phyloP scores from a whole-genome alignment of 2,329 filamentous ascomycete genomes.

The Sclerotinia glacialis region DNA sequence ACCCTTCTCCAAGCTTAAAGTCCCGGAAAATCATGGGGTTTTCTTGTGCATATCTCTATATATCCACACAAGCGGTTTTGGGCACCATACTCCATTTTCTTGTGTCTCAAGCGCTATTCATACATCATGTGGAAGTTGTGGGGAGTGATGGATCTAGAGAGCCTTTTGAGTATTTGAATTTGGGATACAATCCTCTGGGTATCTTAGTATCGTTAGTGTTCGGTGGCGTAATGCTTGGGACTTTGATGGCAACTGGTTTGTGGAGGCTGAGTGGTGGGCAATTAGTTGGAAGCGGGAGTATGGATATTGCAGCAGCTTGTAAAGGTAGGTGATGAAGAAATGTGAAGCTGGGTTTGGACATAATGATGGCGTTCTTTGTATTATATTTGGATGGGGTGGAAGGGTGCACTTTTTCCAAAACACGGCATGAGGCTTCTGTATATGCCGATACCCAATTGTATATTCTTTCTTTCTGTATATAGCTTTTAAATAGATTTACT shows the following conservation, averaged over 20 bases:
- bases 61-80: neutral
- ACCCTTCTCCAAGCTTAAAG: neutral
- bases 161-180: slow-evolving; percentile 3
- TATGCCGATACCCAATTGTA: neutral
- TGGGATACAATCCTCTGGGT: slow-evolving; percentile 14
- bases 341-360: neutral
- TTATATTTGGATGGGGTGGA: neutral
- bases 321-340: slow-evolving; percentile 16
- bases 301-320: slow-evolving; percentile 32
- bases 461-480: neutral
- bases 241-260: slow-evolving; percentile 21
- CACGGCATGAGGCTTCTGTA: neutral
- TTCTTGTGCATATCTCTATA: slow-evolving; percentile 6
- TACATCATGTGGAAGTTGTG: slow-evolving; percentile 3
- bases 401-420: neutral
- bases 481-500: neutral
- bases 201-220: slow-evolving; percentile 14
- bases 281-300: slow-evolving; percentile 30
- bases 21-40: neutral
- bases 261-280: slow-evolving; percentile 25
- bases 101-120: slow-evolving; percentile 12
- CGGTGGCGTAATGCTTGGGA: neutral
- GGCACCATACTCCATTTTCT: slow-evolving; percentile 1
- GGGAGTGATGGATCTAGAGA: neutral
- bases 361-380: neutral